phyloP scores from a whole-genome alignment of 2,329 filamentous ascomycete species.

The Blastomyces percursus region DNA sequence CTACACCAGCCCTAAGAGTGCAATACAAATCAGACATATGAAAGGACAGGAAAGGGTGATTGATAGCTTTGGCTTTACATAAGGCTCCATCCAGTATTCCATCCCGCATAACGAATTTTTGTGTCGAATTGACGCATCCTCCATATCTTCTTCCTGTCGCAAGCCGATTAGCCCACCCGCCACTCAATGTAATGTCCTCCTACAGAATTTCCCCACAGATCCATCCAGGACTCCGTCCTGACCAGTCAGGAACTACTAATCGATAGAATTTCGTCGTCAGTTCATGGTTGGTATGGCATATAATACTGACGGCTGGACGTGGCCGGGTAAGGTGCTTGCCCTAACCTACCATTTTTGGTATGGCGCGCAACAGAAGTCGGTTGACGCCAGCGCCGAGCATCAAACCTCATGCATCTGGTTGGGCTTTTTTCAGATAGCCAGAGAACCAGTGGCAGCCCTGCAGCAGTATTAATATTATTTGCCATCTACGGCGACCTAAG shows the following conservation, averaged over 20 bases:
- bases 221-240: neutral
- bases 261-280: neutral
- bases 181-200: neutral
- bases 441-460: neutral
- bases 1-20: neutral
- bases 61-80: neutral
- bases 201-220: neutral
- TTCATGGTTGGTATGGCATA: neutral
- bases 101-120: neutral
- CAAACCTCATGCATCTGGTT: neutral
- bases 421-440: neutral
- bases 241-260: neutral
- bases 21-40: neutral
- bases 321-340: neutral
- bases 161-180: neutral
- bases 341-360: neutral
- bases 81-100: neutral
- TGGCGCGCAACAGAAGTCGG: neutral
- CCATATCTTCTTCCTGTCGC: neutral
- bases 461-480: neutral
- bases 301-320: neutral
- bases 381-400: neutral
- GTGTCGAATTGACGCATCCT: neutral
- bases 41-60: neutral
- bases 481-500: constrained; percentile 1